Conservation (phyloP, 2,329 filamentous ascomycete genomes). For the Aspergillus texensis region DNA sequence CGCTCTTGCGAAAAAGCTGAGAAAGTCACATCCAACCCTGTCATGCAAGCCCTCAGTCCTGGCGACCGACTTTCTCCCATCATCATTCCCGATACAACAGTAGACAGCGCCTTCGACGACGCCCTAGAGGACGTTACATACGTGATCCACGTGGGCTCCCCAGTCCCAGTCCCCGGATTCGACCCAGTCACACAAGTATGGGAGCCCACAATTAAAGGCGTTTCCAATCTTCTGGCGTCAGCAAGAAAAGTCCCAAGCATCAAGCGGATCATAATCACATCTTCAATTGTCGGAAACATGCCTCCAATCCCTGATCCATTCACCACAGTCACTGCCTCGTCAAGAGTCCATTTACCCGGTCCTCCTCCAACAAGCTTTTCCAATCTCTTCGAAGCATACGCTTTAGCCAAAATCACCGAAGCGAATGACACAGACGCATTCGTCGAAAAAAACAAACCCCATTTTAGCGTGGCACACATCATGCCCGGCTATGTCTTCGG, state of each 20-base stretch:
- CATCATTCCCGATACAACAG: background rate
- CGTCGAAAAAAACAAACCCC: background rate
- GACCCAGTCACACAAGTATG: constrained; percentile 7
- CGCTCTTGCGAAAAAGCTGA: background rate
- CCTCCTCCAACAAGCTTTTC: background rate
- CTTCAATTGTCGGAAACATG: constrained; percentile 1
- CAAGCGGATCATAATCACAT: constrained; percentile 3
- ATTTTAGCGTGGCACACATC: background rate
- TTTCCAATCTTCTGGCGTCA: background rate
- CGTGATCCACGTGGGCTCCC: background rate
- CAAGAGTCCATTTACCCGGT: background rate
- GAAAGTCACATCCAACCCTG: background rate
- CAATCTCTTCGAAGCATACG: background rate
- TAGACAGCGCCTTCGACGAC: background rate
- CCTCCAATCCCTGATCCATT: background rate
- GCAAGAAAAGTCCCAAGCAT: background rate
- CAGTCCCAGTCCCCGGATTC: constrained; percentile 5
- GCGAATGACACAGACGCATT: background rate
- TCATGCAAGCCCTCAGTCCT: background rate
- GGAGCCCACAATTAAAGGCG: constrained; percentile 1
- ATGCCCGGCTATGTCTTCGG: background rate
- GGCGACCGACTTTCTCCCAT: background rate
- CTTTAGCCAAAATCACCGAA: background rate
- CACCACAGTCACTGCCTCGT: background rate
- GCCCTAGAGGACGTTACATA: background rate